These are phyloP conservation scores for Salix arbutifolia DNA, from an alignment of 345 rosid species.

Conservation along the genomic window DNA sequence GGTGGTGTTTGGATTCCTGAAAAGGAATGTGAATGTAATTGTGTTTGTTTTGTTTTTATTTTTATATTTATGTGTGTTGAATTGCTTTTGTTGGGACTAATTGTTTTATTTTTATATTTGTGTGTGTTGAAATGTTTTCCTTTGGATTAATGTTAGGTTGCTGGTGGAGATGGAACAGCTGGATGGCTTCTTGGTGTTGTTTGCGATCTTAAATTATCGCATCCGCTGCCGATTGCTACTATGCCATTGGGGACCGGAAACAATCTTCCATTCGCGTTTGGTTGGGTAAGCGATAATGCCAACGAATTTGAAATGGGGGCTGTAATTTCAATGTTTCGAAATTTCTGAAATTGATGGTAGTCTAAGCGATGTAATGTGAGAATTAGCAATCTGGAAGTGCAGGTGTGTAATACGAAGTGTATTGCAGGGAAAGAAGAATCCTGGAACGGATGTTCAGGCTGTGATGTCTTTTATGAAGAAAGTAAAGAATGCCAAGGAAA, in stretches of 20 bases:
- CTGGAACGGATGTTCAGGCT: slow-evolving; percentile 62
- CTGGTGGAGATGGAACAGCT: slow-evolving; percentile 99
- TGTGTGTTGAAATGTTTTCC: background rate
- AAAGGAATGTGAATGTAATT: too few relatives aligned
- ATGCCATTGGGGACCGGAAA: slow-evolving; percentile 98
- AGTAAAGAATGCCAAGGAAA: slow-evolving; percentile 66
- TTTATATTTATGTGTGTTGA: too few relatives aligned
- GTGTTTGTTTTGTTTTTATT: background rate
- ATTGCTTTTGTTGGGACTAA: background rate
- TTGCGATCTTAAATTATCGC: slow-evolving; percentile 74
- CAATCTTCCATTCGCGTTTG: slow-evolving; percentile 90
- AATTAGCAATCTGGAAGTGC: too few relatives aligned
- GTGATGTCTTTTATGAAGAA: slow-evolving; percentile 57
- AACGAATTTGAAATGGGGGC: too few relatives aligned
- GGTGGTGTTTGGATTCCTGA: too few relatives aligned
- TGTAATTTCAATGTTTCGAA: too few relatives aligned
- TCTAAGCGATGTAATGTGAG: background rate
- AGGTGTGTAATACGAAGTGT: background rate
- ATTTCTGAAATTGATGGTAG: background rate
- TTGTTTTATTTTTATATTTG: background rate
- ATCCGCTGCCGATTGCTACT: slow-evolving; percentile 88
- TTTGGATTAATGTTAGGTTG: slow-evolving; percentile 46
- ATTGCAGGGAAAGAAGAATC: slow-evolving; percentile 88
- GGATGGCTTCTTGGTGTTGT: slow-evolving; percentile 98
- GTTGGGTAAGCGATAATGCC: slow-evolving; percentile 56